Percentiles rank a stretch among this genome's conserved stretches.
These are phyloP conservation scores for Fusarium paranaense DNA, from an alignment of 2,329 filamentous ascomycete genomes.

Conservation along the genomic window DNA sequence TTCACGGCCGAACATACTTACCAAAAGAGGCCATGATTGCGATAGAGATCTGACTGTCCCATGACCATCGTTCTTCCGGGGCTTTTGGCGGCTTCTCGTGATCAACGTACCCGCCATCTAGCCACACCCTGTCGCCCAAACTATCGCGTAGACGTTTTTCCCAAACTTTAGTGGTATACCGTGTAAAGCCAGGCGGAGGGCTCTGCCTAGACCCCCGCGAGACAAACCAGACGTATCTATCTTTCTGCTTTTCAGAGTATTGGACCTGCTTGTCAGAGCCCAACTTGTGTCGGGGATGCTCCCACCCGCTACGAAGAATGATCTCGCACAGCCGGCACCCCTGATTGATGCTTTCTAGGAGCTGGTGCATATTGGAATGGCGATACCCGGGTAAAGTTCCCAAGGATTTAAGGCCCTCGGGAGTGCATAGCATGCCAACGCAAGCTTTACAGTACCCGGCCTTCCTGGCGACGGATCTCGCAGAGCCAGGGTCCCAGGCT, in stretches of 20 bases:
- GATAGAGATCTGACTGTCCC: neutral
- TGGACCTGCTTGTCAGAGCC: neutral
- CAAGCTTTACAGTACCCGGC: conserved; percentile 1
- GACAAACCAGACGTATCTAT: neutral
- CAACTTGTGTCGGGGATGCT: neutral
- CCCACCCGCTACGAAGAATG: conserved; percentile 3
- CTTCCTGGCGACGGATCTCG: neutral
- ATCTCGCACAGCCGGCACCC: conserved; percentile 5
- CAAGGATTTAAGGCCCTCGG: neutral
- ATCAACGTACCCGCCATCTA: neutral
- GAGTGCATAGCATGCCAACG: neutral
- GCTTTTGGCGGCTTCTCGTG: neutral
- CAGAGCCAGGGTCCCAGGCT: neutral
- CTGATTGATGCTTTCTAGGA: neutral
- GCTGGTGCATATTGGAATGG: neutral
- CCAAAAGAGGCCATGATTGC: neutral
- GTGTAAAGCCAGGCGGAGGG: neutral
- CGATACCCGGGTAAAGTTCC: conserved; percentile 3
- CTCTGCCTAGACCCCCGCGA: neutral
- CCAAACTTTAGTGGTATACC: neutral
- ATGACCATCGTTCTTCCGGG: neutral
- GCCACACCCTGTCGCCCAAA: neutral
- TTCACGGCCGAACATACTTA: neutral
- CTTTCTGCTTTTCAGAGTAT: neutral
- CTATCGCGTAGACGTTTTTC: neutral